Base-by-base conservation (phyloP, 352 stramenopile genomes). In the Thalassiosira hispida region DNA sequence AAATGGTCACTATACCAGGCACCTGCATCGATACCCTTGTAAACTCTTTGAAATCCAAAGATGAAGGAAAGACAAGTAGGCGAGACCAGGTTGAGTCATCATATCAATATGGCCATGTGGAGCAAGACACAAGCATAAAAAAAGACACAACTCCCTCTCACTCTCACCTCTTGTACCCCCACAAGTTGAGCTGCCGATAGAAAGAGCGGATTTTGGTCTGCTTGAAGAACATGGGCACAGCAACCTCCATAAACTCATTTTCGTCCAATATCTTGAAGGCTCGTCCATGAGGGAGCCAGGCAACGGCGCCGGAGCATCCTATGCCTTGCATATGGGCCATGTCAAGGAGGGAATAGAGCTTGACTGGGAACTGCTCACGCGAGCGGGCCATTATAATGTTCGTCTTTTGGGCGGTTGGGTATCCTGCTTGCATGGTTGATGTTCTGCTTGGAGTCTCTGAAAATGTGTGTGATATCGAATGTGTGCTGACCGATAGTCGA, bases 131-230 rank as follows among this genome's bases (percentile, higher is more conserved):
- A 44, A 0, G 9, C 23, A 69, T 22, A 67, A 42, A 35, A 84
- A 62, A 80, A 84, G 33, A 74, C 79, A 22, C 90, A 49, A 49
- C 40, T 6, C 12, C n/a, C n/a, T 42, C 33, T 42, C 33, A 20
- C 40, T n/a, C 62, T 69, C 7, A 72, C 70, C 88, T 77, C 25
- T 75, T 74, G 66, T 92, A 94, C 20, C 90, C 90, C 68, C 92
- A 94, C 8, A 94, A 76, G 59, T 94, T 93, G 2, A 94, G 79
- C 74, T 94, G 88, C 3, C 90, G 65, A 20, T 89, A 84, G 69
- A 94, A 94, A 14, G 61, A 85, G 14, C 85, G 62, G 49, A 85
- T 72, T 33, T 86, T 82, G 14, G 75, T 88, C 23, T 82, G 66
- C 7, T 85, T 85, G 55, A 81, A 81, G 20, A 65, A 78, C 12